Evolutionary conservation across 2,329 filamentous ascomycete genomes (phyloP).

Genomic region (Pseudogymnoascus sp.): DNA sequence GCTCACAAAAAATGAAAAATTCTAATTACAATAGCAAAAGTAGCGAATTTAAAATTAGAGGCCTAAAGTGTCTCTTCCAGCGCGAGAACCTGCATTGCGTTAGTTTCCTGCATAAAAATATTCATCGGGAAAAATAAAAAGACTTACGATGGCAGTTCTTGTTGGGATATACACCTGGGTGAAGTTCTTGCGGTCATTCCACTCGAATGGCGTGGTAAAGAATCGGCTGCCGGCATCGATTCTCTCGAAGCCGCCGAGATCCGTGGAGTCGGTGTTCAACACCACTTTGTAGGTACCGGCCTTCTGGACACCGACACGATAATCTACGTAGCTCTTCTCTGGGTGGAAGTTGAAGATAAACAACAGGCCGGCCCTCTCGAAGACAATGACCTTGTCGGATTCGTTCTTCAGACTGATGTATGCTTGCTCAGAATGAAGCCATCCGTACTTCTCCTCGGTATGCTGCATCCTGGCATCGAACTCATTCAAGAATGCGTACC

Average conservation of each 20-base stretch:
- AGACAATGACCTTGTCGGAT: conserved; percentile 87
- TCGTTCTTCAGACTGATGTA: conserved; percentile 94
- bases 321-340: conserved; percentile 77
- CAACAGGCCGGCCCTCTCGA: conserved; percentile 81
- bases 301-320: conserved; percentile 79
- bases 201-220: conserved; percentile 83
- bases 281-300: conserved; percentile 81
- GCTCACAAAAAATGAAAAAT: conserved; percentile 5
- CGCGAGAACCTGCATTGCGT: conserved; percentile 28
- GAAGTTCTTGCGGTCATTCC: conserved; percentile 88
- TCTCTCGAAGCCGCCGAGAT: conserved; percentile 71
- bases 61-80: conserved; percentile 29
- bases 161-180: conserved; percentile 85
- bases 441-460: conserved; percentile 81
- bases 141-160: conserved; percentile 70
- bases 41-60: neutral
- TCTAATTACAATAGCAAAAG: conserved; percentile 1
- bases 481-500: conserved; percentile 86
- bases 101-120: conserved; percentile 11
- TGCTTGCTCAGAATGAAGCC: conserved; percentile 78
- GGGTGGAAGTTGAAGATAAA: conserved; percentile 98
- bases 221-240: conserved; percentile 76
- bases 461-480: conserved; percentile 91
- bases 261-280: conserved; percentile 69
- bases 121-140: neutral